Base-by-base conservation (phyloP, 352 stramenopile genomes). In the Globisporangium yorkense region DNA sequence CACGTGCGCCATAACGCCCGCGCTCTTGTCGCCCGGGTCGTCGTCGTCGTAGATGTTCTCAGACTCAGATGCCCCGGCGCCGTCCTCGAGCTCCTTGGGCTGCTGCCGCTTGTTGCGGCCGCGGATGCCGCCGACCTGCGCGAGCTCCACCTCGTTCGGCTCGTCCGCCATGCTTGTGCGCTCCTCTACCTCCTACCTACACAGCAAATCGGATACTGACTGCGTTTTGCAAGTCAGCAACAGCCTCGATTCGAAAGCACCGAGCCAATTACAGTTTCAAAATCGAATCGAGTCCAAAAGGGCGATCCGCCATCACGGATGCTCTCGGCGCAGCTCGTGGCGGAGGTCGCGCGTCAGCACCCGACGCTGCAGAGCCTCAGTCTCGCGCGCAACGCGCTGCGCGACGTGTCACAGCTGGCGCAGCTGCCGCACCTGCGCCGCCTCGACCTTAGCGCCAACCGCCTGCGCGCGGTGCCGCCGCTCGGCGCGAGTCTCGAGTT, bases 401-500 rank as follows among this genome's bases (percentile, higher is more conserved):
- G 51, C 2, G 70, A 81, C 46, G 62, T 89, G 29, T 56, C 60
- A 20, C 67, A 84, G 47, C 63, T 92, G 49, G 68, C 75, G 63
- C 50, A 78, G 55, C 64, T 92, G 51, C 70, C 69, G n/a, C 56
- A 54, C 21, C 61, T 92, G 56, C 66, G 60, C 27, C 71, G 75
- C 21, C 63, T 89, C 51, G 78, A 92, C 59, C 57, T 92, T 39
- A 86, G 79, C 63, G 57, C 46, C 40, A 92, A 92, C 49, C 67
- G 59, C 10, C 66, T 92, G 43, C 24, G 33, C 0, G 33, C 51
- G 24, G 53, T 92, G 47, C 79, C 82, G 1, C 2, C 51, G 0
- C 66, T 64, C 24, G 24, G 24, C 24, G 7, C 29, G 21, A 15
- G 29, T 0, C 69, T 91, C 54, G 55, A 58, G 48, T 73, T 81